Evolutionary conservation across 352 stramenopile genomes (phyloP).

Genomic region (Phytophthora tentaculata): DNA sequence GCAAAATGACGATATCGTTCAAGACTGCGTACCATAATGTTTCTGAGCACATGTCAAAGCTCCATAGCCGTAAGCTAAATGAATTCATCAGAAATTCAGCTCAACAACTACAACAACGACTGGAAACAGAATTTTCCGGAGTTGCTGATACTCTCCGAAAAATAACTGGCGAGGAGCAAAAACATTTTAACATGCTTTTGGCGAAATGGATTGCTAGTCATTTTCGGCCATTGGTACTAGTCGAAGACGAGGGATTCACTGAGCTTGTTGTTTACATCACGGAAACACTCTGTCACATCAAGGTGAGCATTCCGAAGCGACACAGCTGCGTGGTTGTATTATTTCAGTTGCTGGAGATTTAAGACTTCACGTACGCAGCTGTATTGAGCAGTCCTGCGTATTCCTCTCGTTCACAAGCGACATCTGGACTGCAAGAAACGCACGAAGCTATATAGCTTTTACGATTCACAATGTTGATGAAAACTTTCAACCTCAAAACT

Average conservation of each 20-base stretch:
- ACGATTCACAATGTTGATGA: constrained; percentile 15
- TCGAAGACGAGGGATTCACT: background rate
- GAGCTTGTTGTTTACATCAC: background rate
- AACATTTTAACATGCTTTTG: background rate
- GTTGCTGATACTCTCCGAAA: no score
- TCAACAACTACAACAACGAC: background rate
- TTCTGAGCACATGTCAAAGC: background rate
- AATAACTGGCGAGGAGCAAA: background rate
- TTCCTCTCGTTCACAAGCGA: constrained; percentile 17
- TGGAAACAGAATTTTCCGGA: no score
- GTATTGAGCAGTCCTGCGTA: background rate
- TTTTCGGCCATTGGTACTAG: background rate
- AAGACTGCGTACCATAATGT: background rate
- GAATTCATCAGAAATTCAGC: background rate
- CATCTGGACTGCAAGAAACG: constrained; percentile 20
- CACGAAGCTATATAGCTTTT: constrained; percentile 2
- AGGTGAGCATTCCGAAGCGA: background rate
- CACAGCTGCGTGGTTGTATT: background rate
- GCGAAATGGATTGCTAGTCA: background rate
- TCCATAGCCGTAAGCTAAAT: background rate
- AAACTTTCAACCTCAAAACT: constrained; percentile 5
- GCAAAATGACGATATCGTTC: background rate
- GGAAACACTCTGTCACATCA: background rate
- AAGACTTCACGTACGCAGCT: no score
- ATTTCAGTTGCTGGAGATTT: background rate